These are phyloP conservation scores for Fraxinus cuspidata DNA, from an alignment of 257 asterid genomes.

Conservation along the genomic window DNA sequence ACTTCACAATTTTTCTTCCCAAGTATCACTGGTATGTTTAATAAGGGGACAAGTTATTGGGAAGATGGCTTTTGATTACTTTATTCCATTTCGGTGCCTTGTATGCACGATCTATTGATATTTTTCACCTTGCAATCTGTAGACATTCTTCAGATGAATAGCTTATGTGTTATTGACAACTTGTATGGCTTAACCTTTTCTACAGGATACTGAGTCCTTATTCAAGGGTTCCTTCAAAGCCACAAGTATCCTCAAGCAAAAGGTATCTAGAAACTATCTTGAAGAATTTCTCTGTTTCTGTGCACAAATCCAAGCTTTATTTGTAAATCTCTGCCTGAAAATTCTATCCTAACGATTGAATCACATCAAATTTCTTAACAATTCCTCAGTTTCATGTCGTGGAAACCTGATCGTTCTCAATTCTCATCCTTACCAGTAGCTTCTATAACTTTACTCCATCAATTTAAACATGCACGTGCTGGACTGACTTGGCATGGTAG, in stretches of 20 bases:
- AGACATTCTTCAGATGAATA: neutral
- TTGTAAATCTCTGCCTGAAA: neutral
- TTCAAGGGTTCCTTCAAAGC: slow-evolving; percentile 69
- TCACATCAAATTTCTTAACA: neutral
- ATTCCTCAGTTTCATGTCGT: neutral
- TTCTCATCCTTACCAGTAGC: neutral
- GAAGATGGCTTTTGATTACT: neutral
- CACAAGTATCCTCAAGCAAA: slow-evolving; percentile 53
- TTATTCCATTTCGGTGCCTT: neutral
- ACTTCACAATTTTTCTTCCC: neutral
- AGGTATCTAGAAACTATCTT: slow-evolving; percentile 45
- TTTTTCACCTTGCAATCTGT: slow-evolving; percentile 11
- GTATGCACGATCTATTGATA: slow-evolving; percentile 6
- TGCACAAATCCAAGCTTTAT: neutral
- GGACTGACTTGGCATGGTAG: neutral
- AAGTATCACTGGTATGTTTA: neutral
- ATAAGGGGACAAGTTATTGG: neutral
- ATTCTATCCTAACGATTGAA: neutral
- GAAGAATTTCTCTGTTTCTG: neutral
- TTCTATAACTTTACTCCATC: neutral
- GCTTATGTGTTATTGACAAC: neutral
- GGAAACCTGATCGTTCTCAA: neutral
- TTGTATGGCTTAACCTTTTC: slow-evolving; percentile 7
- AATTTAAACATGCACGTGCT: neutral
- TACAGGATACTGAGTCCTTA: slow-evolving; percentile 73